phyloP scores from a whole-genome alignment of 1,284 basidiomycete species.

The Irpex lacteus region DNA sequence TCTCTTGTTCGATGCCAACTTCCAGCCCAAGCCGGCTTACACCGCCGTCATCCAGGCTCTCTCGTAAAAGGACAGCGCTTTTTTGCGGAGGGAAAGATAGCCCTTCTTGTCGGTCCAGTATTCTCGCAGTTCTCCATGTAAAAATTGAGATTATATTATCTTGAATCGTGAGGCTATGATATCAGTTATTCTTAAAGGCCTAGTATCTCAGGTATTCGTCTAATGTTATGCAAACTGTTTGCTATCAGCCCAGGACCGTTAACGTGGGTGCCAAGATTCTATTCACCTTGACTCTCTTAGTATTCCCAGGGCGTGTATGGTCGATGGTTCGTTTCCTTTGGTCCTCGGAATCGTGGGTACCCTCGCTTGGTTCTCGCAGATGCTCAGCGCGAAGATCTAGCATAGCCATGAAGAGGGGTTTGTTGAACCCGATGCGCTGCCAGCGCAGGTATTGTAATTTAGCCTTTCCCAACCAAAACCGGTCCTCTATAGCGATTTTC shows the following conservation, averaged over 20 bases:
- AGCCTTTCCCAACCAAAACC: not conserved
- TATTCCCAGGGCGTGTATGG: not conserved
- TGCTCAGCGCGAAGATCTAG: not conserved
- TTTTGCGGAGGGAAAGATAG: not conserved
- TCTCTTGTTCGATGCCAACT: constrained; percentile 43
- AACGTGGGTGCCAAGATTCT: too few species aligned
- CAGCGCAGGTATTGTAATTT: not conserved
- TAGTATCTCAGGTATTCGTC: too few species aligned
- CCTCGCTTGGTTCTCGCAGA: not conserved
- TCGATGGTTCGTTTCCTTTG: too few species aligned
- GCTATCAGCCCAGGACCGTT: too few species aligned
- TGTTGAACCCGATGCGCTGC: not conserved
- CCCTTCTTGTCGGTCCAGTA: too few species aligned
- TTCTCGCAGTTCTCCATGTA: not conserved
- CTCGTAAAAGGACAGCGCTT: not conserved
- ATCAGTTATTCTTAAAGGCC: too few species aligned
- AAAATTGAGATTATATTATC: not conserved
- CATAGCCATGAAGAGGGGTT: not conserved
- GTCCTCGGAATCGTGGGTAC: too few species aligned
- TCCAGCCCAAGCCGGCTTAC: constrained; percentile 46
- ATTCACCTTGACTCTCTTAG: not conserved
- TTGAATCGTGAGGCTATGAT: too few species aligned
- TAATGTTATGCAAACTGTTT: too few species aligned
- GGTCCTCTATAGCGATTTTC: not conserved
- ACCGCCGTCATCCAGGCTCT: constrained; percentile 36